phyloP scores from a whole-genome alignment of 768 basidiomycete species.

The Omphalotus guepiniiformis region DNA sequence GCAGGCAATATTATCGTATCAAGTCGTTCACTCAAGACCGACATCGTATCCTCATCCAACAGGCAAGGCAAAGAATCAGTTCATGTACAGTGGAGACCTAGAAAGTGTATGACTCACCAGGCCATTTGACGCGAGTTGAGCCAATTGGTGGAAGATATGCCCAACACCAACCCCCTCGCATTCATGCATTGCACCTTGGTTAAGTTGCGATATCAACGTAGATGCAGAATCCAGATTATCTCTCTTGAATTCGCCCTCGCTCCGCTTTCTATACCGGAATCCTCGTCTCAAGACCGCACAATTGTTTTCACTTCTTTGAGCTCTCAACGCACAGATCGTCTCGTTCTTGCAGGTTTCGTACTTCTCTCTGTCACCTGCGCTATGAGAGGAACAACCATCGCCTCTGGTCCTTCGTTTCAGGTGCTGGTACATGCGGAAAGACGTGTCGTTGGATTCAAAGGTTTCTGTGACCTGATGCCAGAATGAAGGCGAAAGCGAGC shows the following conservation, averaged over 20 bases:
- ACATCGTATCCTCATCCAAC: neutral
- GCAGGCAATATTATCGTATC: neutral
- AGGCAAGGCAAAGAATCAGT: neutral
- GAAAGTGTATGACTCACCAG: neutral
- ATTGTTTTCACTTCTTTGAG: constrained; percentile 21
- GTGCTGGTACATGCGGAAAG: constrained; percentile 36
- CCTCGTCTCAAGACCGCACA: constrained; percentile 11
- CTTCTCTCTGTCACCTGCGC: constrained; percentile 16
- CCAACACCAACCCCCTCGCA: constrained; percentile 1
- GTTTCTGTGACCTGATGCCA: constrained; percentile 60
- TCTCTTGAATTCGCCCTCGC: neutral
- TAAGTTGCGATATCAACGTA: too few relatives aligned
- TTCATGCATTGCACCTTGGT: too few relatives aligned
- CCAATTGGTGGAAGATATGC: constrained; percentile 1
- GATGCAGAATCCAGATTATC: neutral
- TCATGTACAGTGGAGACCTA: neutral
- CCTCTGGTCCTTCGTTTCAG: constrained; percentile 1
- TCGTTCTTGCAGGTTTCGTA: constrained; percentile 21
- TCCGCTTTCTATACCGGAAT: neutral
- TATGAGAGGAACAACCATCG: constrained; percentile 7
- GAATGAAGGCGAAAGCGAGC: constrained; percentile 46
- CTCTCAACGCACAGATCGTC: constrained; percentile 28
- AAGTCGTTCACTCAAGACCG: neutral
- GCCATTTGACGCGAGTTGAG: neutral
- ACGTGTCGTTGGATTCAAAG: constrained; percentile 41